phyloP scores from a whole-genome alignment of 768 basidiomycete genomes.

The Boletus rufocinnamomeus region DNA sequence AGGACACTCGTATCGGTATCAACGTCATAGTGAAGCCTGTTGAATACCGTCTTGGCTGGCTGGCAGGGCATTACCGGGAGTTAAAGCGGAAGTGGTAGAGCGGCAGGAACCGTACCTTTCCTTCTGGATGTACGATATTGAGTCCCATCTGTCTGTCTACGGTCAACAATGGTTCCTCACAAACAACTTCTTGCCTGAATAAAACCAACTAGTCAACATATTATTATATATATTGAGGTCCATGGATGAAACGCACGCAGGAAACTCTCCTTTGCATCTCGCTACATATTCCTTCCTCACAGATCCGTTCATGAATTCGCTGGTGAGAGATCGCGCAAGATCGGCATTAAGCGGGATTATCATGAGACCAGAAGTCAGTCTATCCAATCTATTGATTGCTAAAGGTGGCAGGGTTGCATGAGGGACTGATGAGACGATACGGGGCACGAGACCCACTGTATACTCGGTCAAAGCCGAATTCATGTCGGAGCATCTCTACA shows the following conservation, averaged over 20 bases:
- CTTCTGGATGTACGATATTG: constrained; percentile 93
- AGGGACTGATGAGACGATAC: not conserved
- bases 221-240: not conserved
- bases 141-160: constrained; percentile 97
- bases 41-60: constrained; percentile 90
- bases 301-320: constrained; percentile 79
- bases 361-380: constrained; percentile 95
- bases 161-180: constrained; percentile 85
- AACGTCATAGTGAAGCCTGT: constrained; percentile 75
- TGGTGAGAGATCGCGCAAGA: constrained; percentile 68
- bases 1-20: constrained; percentile 84
- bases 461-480: constrained; percentile 78
- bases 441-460: constrained; percentile 62
- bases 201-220: not conserved
- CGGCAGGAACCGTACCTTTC: constrained; percentile 60
- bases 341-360: constrained; percentile 77
- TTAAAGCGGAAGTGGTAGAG: not conserved
- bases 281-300: constrained; percentile 94
- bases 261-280: constrained; percentile 82
- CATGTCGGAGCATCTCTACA: constrained; percentile 80
- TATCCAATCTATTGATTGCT: constrained; percentile 95
- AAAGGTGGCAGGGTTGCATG: not conserved
- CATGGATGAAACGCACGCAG: constrained; percentile 56
- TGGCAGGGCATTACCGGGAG: constrained; percentile 32
- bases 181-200: constrained; percentile 72